Evolutionary conservation across 2,329 filamentous ascomycete genomes (phyloP), one percentile per base, ranked within the genome.

Genomic region (Chalaropsis ovoidea): DNA sequence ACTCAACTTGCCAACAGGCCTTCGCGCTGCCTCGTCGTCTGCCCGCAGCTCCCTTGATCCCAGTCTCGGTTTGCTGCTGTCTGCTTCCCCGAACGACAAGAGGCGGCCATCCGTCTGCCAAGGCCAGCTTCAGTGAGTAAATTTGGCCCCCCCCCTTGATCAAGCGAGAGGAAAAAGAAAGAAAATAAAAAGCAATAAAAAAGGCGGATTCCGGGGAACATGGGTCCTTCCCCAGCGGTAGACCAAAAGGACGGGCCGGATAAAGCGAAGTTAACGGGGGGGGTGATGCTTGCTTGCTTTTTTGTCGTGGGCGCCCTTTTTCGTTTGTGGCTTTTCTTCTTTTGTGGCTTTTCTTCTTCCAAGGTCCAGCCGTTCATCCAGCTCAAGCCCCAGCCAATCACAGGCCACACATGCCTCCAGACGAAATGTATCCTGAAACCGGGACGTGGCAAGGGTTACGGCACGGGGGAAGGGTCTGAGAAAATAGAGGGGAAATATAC

Each of bases 71-170:
- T 35, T 35, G 22, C 24, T 31, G 22, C 22, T n/a, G 17, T 35
- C 52, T 56, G 15, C 52, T 56, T 56, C 52, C 52, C 52, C 52
- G 52, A 56, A 31, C 52, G 52, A 56, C 22, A 56, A 56, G 27
- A 49, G 22, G 47, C 47, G 19, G n/a, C 19, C 47, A 49, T 22
- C 47, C 47, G 47, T 24, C 45, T 49, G 47, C 47, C 47, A 49
- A 49, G 22, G 47, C n/a, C 47, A 49, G 47, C 19, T 49, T 49
- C 10, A 13, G n/a, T 3, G 19, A 10, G 22, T 49, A n/a, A 49
- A 49, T 49, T 13, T 49, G 31, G 31, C 11, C n/a, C 3, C n/a
- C n/a, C 4, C 45, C 45, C 22, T 19, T 19, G n/a, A n/a, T 22
- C 47, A 49, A 49, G 19, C 47, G 47, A 49, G 19, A 49, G 6